Base-by-base conservation (phyloP, 2,329 filamentous ascomycete species). In the Cladorrhinum sp. region DNA sequence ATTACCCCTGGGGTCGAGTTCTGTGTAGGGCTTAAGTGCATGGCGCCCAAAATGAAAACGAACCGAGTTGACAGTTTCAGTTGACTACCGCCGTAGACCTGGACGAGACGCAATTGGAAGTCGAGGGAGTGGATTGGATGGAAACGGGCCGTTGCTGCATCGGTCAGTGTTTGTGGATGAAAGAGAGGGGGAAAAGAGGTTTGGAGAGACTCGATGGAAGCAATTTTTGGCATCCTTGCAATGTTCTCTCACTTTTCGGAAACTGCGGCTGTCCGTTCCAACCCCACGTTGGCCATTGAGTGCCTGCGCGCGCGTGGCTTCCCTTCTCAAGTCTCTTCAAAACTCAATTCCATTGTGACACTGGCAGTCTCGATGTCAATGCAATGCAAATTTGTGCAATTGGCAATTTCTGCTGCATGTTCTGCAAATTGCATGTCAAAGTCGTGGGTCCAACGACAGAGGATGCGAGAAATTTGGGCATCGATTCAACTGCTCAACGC, bases 71-170 rank as follows among this genome's bases (percentile, higher is more conserved):
- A n/a, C n/a, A n/a, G n/a, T n/a, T n/a, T n/a, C n/a, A n/a, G n/a
- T n/a, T n/a, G n/a, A n/a, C n/a, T n/a, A n/a, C n/a, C n/a, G n/a
- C n/a, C n/a, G n/a, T n/a, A n/a, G n/a, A n/a, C n/a, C n/a, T n/a
- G n/a, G n/a, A n/a, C n/a, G n/a, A n/a, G n/a, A n/a, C n/a, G n/a
- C n/a, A 55, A 55, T 55, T 55, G 30, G 30, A 26, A 46, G 23
- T 20, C 12, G 53, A 55, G 30, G 16, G 42, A 8, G n/a, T 20
- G n/a, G 42, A 46, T 46, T 55, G 30, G 53, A 42, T 46, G 21
- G 6, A 55, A 55, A 55, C 52, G 30, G 30, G 26, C 52, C 52
- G 52, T 42, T 23, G 52, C 39, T 55, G 52, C 52, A 55, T 55
- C 30, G n/a, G 52, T 18, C 24, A 28, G 16, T 42, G 6, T 16